Evolutionary conservation across 2,329 filamentous ascomycete genomes (phyloP).

Genomic region (Trichoderma brevicompactum): DNA sequence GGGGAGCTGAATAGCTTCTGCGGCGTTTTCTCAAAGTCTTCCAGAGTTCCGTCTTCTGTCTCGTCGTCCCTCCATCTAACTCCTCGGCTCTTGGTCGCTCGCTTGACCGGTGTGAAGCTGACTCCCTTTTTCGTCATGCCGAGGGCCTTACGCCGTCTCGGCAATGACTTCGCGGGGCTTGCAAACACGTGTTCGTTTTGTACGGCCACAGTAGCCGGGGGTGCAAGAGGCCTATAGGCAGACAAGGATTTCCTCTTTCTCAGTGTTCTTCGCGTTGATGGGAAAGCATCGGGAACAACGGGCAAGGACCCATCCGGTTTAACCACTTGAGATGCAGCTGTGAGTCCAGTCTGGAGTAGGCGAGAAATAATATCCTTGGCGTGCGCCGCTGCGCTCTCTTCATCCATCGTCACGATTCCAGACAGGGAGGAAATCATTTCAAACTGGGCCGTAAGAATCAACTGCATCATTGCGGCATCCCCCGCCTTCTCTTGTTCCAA

Average conservation of each 20-base stretch:
- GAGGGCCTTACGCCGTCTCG: constrained; percentile 73
- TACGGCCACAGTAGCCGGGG: constrained; percentile 47
- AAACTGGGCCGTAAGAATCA: constrained; percentile 86
- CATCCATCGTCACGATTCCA: constrained; percentile 79
- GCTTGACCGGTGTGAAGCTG: constrained; percentile 81
- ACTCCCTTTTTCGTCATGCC: constrained; percentile 69
- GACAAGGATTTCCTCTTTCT: constrained; percentile 67
- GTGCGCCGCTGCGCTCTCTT: constrained; percentile 79
- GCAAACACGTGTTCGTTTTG: constrained; percentile 39
- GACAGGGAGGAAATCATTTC: constrained; percentile 84
- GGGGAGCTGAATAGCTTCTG: constrained; percentile 64
- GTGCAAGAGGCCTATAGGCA: constrained; percentile 50
- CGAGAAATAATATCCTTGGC: constrained; percentile 78
- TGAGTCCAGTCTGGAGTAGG: constrained; percentile 75
- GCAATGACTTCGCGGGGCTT: constrained; percentile 73
- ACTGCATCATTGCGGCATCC: constrained; percentile 78
- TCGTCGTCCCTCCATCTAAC: constrained; percentile 95
- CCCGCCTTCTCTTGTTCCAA: constrained; percentile 82
- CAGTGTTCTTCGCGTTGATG: constrained; percentile 75
- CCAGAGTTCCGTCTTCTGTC: constrained; percentile 78
- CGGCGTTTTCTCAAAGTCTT: constrained; percentile 91
- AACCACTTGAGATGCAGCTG: constrained; percentile 79
- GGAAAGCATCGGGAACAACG: constrained; percentile 66
- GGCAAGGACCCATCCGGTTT: constrained; percentile 78
- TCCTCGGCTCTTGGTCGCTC: constrained; percentile 68